phyloP scores from a whole-genome alignment of 108 stramenopile genomes.

The Mediolabrus comicus region DNA sequence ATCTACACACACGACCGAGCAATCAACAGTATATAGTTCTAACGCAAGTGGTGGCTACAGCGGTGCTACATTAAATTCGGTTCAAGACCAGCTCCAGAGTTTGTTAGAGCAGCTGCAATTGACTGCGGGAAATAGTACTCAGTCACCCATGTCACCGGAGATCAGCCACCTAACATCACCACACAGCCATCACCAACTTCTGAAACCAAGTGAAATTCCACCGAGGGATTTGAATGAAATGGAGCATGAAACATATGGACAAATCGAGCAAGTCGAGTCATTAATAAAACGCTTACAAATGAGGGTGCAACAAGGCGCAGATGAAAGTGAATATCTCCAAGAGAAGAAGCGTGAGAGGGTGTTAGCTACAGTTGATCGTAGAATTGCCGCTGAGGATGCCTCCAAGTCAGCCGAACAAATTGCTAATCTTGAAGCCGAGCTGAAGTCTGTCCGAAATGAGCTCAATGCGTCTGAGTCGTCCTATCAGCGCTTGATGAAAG shows the following conservation, averaged over 20 bases:
- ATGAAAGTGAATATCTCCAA: slow-evolving; percentile 25
- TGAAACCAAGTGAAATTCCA: too few species aligned
- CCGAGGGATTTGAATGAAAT: neutral
- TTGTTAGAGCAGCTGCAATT: slow-evolving; percentile 14
- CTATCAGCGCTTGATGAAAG: slow-evolving; percentile 24
- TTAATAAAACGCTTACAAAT: slow-evolving; percentile 1
- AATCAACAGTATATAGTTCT: neutral
- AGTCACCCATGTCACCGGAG: too few species aligned
- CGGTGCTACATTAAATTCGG: neutral
- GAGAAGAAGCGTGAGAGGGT: slow-evolving; percentile 23
- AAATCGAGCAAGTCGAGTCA: neutral
- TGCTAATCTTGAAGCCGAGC: slow-evolving; percentile 14
- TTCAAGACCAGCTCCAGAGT: slow-evolving; percentile 16
- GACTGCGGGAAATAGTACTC: neutral
- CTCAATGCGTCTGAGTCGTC: slow-evolving; percentile 24
- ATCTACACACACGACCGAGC: slow-evolving; percentile 12
- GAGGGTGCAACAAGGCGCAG: neutral
- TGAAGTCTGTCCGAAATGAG: slow-evolving; percentile 22
- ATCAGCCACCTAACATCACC: too few species aligned
- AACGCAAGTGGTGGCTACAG: neutral
- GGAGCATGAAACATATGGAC: neutral
- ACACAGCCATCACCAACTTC: too few species aligned
- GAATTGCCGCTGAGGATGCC: slow-evolving; percentile 11
- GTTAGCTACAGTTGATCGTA: slow-evolving; percentile 9
- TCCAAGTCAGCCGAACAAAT: neutral